phyloP scores from a whole-genome alignment of 1,139 yeast species.

The Ogataea hybrid region DNA sequence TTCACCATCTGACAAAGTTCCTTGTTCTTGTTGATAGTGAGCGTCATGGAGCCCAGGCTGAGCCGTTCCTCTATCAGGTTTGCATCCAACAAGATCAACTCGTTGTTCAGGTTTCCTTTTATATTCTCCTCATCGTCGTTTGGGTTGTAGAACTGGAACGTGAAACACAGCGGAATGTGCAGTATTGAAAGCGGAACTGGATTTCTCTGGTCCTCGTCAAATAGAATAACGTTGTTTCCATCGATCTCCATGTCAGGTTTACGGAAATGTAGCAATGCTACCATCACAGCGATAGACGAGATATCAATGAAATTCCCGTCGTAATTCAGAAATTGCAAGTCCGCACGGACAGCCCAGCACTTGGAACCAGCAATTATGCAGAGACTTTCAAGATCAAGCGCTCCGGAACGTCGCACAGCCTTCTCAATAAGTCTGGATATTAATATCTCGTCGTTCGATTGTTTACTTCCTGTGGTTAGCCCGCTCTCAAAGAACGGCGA shows the following conservation, averaged over 20 bases:
- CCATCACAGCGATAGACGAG: slow-evolving; percentile 86
- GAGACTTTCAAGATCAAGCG: slow-evolving; percentile 83
- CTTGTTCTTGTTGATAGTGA: slow-evolving; percentile 84
- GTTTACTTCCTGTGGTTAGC: slow-evolving; percentile 36
- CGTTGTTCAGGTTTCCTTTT: slow-evolving; percentile 59
- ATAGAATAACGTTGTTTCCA: slow-evolving; percentile 62
- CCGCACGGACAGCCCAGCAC: slow-evolving; percentile 90
- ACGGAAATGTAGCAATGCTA: slow-evolving; percentile 77
- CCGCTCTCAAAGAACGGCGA: slow-evolving; percentile 77
- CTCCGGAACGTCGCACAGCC: slow-evolving; percentile 85
- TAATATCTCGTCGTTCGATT: slow-evolving; percentile 74
- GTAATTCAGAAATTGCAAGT: slow-evolving; percentile 79
- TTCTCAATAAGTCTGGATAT: slow-evolving; percentile 84
- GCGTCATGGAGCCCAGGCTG: slow-evolving; percentile 76
- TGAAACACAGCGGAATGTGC: slow-evolving; percentile 90
- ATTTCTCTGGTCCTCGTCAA: slow-evolving; percentile 72
- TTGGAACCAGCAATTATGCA: slow-evolving; percentile 90
- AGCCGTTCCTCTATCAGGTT: slow-evolving; percentile 72
- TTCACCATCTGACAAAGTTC: slow-evolving; percentile 89
- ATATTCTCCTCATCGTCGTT: slow-evolving; percentile 61
- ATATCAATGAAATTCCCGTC: slow-evolving; percentile 94
- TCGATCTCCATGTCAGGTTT: slow-evolving; percentile 84
- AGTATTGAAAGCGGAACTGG: slow-evolving; percentile 84
- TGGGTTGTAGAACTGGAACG: slow-evolving; percentile 81
- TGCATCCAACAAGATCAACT: slow-evolving; percentile 73